Evolutionary conservation across 2,329 filamentous ascomycete species (phyloP).

Genomic region (Arthrinium phaeospermum): DNA sequence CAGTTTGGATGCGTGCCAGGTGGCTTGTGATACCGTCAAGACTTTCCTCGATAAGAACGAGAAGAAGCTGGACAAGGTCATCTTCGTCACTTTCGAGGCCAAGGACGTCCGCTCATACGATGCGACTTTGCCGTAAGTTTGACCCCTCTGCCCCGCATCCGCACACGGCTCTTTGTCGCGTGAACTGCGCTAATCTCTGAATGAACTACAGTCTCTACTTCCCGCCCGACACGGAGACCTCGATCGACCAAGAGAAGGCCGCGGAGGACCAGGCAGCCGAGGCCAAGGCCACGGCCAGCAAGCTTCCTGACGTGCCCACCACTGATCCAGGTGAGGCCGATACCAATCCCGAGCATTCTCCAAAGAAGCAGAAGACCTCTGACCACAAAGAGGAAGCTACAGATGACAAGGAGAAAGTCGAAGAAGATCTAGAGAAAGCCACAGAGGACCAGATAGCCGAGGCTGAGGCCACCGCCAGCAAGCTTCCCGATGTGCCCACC

Average conservation of each 20-base stretch:
- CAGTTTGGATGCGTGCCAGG: slow-evolving; percentile 70
- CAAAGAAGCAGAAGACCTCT: too few relatives aligned
- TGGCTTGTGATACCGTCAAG: slow-evolving; percentile 67
- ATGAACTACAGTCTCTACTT: slow-evolving; percentile 32
- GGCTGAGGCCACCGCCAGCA: slow-evolving; percentile 34
- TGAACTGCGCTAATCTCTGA: background rate
- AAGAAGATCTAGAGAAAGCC: slow-evolving; percentile 23
- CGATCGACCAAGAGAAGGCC: slow-evolving; percentile 24
- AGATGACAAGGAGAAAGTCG: too few relatives aligned
- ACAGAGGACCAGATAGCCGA: slow-evolving; percentile 31
- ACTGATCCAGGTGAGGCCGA: slow-evolving; percentile 39
- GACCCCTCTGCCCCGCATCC: background rate
- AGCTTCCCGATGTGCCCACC: slow-evolving; percentile 44
- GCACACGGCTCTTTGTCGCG: background rate
- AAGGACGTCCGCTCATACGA: slow-evolving; percentile 82
- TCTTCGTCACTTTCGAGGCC: slow-evolving; percentile 83
- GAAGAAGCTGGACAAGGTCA: slow-evolving; percentile 68
- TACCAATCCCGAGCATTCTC: slow-evolving; percentile 25
- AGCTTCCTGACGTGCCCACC: slow-evolving; percentile 44
- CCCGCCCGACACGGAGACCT: slow-evolving; percentile 29
- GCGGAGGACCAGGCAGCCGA: slow-evolving; percentile 31
- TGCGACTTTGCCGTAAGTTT: slow-evolving; percentile 72
- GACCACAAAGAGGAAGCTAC: too few relatives aligned
- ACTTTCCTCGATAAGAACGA: slow-evolving; percentile 58
- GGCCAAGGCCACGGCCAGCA: slow-evolving; percentile 34